phyloP scores from a whole-genome alignment of 768 basidiomycete species.

The Gyrodon lividus region DNA sequence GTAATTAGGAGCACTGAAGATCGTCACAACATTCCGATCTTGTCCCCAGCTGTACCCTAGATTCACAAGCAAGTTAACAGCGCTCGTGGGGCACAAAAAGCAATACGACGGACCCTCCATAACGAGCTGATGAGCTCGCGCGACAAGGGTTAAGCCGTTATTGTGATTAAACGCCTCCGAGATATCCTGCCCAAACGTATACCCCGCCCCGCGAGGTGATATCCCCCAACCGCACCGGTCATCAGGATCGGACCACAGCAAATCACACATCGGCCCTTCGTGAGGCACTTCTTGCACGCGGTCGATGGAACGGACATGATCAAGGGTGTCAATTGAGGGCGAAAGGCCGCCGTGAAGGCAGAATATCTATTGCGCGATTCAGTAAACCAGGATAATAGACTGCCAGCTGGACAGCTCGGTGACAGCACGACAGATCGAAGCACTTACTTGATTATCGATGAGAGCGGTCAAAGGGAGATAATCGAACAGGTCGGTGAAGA shows the following conservation, averaged over 20 bases:
- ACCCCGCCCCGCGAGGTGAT: slow-evolving; percentile 97
- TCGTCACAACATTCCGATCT: slow-evolving; percentile 98
- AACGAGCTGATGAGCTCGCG: slow-evolving; percentile 90
- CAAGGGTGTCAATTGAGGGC: slow-evolving; percentile 98
- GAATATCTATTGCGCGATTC: slow-evolving; percentile 71
- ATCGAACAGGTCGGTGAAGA: slow-evolving; percentile 98
- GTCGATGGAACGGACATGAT: slow-evolving; percentile 98
- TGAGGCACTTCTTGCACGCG: slow-evolving; percentile 99
- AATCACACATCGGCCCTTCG: slow-evolving; percentile 99
- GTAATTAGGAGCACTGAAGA: slow-evolving; percentile 99
- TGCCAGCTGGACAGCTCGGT: background rate
- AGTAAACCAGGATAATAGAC: slow-evolving; percentile 6
- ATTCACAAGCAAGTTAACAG: slow-evolving; percentile 4
- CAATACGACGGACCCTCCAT: slow-evolving; percentile 78
- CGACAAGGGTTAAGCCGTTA: slow-evolving; percentile 94
- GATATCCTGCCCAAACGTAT: slow-evolving; percentile 99
- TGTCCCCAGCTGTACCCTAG: slow-evolving; percentile 96
- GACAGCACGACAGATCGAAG: background rate
- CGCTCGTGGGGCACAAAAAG: background rate
- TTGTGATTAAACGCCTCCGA: slow-evolving; percentile 99
- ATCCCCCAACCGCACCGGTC: slow-evolving; percentile 99
- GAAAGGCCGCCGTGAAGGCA: slow-evolving; percentile 97
- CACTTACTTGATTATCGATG: slow-evolving; percentile 97
- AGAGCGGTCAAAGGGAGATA: slow-evolving; percentile 95
- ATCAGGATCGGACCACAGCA: slow-evolving; percentile 99